Base-by-base conservation (phyloP, 306 rosid genomes). In the Dryas alaskensis region DNA sequence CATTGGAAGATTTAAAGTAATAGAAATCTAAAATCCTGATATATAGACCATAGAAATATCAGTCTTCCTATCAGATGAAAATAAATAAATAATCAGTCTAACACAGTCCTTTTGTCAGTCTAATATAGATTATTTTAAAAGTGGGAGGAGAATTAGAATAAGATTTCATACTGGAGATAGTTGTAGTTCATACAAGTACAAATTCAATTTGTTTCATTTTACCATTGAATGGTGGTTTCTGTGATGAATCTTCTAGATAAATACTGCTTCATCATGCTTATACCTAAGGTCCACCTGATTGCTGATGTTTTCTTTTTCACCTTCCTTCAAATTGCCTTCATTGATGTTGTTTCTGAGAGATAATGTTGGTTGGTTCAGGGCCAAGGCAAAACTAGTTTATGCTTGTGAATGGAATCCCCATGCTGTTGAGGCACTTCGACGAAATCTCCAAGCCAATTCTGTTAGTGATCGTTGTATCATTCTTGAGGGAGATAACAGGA, bases 401-500 rank as follows among this genome's bases (percentile, higher is more conserved):
- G 99, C 96, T 49, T 95, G 98, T 78, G 99, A 95, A 71, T 94
- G 99, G 95, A 94, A 94, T 81, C 89, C 95, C 52, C 83, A 88
- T 86, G 97, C 96, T 66, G 63, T 87, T 52, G 92, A 88, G 76
- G 97, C 97, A 62, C 97, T 94, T 60, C 78, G 27, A 69, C 89
- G 76, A 64, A 94, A 94, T 82, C 73, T 94, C 40, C 84, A 79
- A 78, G 82, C 80, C 52, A 94, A 92, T 87, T 86, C 85, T 59
- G 93, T 94, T 31, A 61, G 85, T 25, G 84, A 89, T 70, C 83
- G 89, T 4, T 94, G 99, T 81, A 73, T 88, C 19, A 31, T 94
- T 69, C 89, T 94, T 65, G 92, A 83, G 78, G 97, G 99, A 79
- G 99, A 92, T 83, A 94, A 88, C 86, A 83, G 86, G 77, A 72